Evolutionary conservation across 805 yeast genomes (phyloP), one percentile per base, ranked within the genome.

Genomic region (Nakazawaea laoshanensis): DNA sequence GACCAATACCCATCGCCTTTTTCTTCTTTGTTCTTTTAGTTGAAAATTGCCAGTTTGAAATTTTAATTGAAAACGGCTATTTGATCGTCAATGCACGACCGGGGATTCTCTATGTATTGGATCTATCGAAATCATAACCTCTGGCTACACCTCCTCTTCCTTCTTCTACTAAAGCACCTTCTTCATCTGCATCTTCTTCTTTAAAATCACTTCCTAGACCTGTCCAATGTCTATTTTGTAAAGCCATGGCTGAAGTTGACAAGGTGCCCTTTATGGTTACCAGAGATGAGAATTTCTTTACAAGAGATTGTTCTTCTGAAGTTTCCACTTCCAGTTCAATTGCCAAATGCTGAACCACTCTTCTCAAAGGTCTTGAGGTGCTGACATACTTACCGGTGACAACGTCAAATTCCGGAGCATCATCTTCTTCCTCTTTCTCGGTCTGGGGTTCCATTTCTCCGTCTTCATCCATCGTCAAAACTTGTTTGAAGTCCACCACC

Each of bases 71-170:
- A n/a, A n/a, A n/a, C n/a, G n/a, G n/a, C n/a, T n/a, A n/a, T n/a
- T n/a, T n/a, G n/a, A n/a, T n/a, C n/a, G n/a, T n/a, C n/a, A n/a
- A n/a, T n/a, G n/a, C n/a, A n/a, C n/a, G n/a, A n/a, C n/a, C n/a
- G n/a, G n/a, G n/a, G n/a, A 16, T n/a, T 24, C 2, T 15, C 9
- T 32, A 19, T 15, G 3, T 32, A 19, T 19, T 29, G 19, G 33
- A 42, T 34, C 42, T 48, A 42, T 67, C 72, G 33, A 52, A 59
- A 28, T 63, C 69, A 47, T 89, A 92, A 2, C 92, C 94, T 43
- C 97, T 66, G 2, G 98, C 98, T 36, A 89, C 73, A 24, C 98
- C 98, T 2, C 71, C 64, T 29, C 79, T 64, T 1, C 98, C 98
- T 42, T 79, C 77, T 49, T 87, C 95, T 1, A 86, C 67, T 0